Conservation (phyloP, 202 grass and related monocot species). For the Brachypodium distachyon region DNA sequence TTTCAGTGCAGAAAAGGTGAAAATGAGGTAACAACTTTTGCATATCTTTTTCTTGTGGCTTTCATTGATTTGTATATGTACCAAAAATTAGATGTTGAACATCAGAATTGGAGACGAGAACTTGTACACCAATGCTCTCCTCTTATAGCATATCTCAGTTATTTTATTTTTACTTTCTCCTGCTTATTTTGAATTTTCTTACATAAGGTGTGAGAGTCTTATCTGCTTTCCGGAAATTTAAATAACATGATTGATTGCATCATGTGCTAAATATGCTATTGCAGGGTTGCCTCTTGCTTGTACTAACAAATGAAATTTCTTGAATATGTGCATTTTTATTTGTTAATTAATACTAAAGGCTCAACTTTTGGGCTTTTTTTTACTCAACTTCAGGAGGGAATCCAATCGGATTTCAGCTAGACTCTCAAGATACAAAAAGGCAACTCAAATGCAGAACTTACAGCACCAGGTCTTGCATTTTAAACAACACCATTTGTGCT, state of each 20-base stretch:
- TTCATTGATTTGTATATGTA: background rate
- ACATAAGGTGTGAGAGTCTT: background rate
- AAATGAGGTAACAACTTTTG: conserved; percentile 44
- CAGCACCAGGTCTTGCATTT: conserved; percentile 45
- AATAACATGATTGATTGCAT: background rate
- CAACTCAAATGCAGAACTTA: conserved; percentile 65
- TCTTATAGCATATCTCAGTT: background rate
- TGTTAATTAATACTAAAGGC: background rate
- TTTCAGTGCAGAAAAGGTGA: conserved; percentile 36
- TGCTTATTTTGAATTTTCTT: background rate
- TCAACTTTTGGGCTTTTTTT: background rate
- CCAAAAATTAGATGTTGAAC: background rate
- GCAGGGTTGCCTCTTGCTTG: background rate
- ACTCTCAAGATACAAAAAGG: conserved; percentile 74
- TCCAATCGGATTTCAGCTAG: conserved; percentile 86
- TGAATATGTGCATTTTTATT: background rate
- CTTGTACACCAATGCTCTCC: background rate
- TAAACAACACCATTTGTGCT: background rate
- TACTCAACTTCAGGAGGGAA: conserved; percentile 40
- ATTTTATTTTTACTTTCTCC: background rate
- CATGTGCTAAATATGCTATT: background rate
- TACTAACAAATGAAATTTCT: background rate
- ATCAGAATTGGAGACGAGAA: background rate
- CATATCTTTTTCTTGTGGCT: background rate
- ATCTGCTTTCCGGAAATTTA: background rate